Conservation (phyloP, 352 stramenopile genomes). For the Globisporangium cederbergense region DNA sequence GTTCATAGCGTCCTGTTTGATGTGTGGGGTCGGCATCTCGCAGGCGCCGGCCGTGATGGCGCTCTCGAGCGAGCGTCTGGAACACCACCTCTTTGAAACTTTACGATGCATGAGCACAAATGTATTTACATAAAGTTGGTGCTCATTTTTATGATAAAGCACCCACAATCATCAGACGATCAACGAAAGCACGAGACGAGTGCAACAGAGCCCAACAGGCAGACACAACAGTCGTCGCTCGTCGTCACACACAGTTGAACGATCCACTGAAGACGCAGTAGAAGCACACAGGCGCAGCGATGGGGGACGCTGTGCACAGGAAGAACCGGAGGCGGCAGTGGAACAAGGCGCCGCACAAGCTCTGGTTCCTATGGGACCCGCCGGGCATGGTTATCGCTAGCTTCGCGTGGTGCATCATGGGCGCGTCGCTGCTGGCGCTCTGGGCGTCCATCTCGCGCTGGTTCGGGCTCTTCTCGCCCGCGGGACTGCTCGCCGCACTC, state of each 20-base stretch:
- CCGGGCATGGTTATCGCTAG: constrained; percentile 56
- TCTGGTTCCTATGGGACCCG: constrained; percentile 66
- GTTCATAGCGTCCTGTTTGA: too few relatives aligned
- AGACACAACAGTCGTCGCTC: background rate
- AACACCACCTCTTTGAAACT: too few relatives aligned
- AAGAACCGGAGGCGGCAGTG: constrained; percentile 2
- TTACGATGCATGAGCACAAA: too few relatives aligned
- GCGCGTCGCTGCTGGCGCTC: constrained; percentile 36
- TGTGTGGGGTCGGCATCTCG: too few relatives aligned
- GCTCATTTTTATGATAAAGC: too few relatives aligned
- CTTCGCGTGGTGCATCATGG: constrained; percentile 58
- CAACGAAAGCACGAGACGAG: too few relatives aligned
- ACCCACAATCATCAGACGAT: too few relatives aligned
- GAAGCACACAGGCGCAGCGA: background rate
- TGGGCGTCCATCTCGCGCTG: constrained; percentile 51
- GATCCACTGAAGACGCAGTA: background rate
- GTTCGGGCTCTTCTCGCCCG: constrained; percentile 50
- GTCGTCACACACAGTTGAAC: background rate
- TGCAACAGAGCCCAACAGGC: background rate
- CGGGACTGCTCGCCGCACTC: constrained; percentile 36
- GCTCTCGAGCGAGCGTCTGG: too few relatives aligned
- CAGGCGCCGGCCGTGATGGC: too few relatives aligned
- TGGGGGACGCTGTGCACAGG: background rate
- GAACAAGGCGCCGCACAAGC: constrained; percentile 3
- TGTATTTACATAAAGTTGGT: too few relatives aligned